Evolutionary conservation across 1,139 yeast species (phyloP).

Genomic region (Saccharomyces hybrid): DNA sequence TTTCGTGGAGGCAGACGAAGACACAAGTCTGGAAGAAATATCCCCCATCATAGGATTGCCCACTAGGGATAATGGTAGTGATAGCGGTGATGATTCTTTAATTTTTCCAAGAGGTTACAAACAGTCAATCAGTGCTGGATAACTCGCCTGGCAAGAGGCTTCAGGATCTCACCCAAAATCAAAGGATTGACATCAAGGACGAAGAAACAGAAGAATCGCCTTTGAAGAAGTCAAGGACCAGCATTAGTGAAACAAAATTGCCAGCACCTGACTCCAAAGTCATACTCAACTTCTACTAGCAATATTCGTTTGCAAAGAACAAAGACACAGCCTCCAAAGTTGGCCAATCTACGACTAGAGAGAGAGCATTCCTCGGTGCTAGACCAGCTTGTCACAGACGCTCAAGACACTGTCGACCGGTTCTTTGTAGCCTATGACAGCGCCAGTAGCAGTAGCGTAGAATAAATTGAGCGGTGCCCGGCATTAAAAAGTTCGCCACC

Average conservation of each 20-base stretch:
- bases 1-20: constrained; percentile 14
- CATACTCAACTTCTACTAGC: not conserved
- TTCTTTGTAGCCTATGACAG: not conserved
- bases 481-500: not conserved
- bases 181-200: not conserved
- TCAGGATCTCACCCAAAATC: not conserved
- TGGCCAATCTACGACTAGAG: not conserved
- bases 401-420: not conserved
- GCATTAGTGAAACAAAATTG: not conserved
- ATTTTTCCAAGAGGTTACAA: constrained; percentile 15
- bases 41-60: not conserved
- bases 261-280: not conserved
- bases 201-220: not conserved
- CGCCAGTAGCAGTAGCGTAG: not conserved
- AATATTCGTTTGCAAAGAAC: not conserved
- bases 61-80: not conserved
- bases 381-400: not conserved
- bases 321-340: not conserved
- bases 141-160: constrained; percentile 5
- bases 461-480: not conserved
- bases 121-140: not conserved
- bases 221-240: constrained; percentile 5
- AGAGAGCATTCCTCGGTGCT: not conserved
- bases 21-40: constrained; percentile 3
- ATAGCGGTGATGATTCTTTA: constrained; percentile 14